Percentiles rank a stretch among this genome's conserved stretches.
Conservation (phyloP, 441 rosid genomes). For the Theobroma grandiflorum region DNA sequence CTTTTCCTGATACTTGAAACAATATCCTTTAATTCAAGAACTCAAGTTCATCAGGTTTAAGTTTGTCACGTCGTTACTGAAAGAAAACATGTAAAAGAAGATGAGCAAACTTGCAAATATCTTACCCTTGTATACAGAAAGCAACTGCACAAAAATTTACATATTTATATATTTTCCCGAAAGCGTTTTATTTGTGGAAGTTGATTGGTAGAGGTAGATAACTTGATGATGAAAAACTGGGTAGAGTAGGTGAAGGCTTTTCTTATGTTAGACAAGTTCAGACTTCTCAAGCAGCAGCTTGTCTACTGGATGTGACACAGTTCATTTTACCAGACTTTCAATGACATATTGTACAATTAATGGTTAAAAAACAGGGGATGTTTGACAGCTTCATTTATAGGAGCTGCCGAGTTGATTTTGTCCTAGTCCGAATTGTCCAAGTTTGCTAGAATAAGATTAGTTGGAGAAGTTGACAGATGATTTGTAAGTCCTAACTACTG, state of each 20-base stretch:
- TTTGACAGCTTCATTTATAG: not conserved
- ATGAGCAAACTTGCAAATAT: not conserved
- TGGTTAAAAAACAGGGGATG: not conserved
- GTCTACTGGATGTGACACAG: not conserved
- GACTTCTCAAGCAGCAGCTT: not conserved
- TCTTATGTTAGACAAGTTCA: not conserved
- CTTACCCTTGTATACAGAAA: not conserved
- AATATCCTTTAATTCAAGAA: not conserved
- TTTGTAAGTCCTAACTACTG: conserved; percentile 24
- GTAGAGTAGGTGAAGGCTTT: conserved; percentile 19
- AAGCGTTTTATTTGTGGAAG: not conserved
- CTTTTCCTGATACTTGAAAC: not conserved
- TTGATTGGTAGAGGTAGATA: not conserved
- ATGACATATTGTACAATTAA: too few relatives aligned
- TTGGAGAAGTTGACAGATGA: conserved; percentile 19
- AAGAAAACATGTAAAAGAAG: not conserved
- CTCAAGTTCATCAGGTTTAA: not conserved
- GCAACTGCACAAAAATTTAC: not conserved
- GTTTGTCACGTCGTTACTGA: not conserved
- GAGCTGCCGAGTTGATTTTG: conserved; percentile 15
- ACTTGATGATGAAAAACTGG: not conserved
- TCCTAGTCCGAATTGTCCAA: not conserved
- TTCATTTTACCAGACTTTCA: not conserved
- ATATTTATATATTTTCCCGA: not conserved
- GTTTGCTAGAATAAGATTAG: not conserved